A percentile compares a stretch with the other conserved stretches of the same genome.
Evolutionary conservation across 108 stramenopile genomes (phyloP).

Genomic region (Nitzschia sp.): DNA sequence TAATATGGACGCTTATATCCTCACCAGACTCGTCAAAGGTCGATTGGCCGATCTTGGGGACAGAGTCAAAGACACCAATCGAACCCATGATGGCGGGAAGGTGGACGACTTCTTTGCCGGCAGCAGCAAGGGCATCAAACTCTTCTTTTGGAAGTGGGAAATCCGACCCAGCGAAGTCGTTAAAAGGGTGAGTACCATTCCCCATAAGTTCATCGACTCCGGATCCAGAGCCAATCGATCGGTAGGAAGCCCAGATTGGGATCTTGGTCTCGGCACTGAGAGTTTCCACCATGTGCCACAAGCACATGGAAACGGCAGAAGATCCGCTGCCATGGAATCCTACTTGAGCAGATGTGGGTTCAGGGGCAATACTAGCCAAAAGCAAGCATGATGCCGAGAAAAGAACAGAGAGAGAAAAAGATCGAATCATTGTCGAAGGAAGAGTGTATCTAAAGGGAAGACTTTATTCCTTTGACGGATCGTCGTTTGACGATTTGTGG

Average conservation of each 20-base stretch:
- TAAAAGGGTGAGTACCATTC: constrained; percentile 27
- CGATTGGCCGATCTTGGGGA: no score
- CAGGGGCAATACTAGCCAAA: no score
- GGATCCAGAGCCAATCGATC: constrained; percentile 75
- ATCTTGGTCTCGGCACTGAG: constrained; percentile 50
- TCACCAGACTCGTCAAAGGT: no score
- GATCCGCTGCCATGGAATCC: constrained; percentile 84
- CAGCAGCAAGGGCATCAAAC: constrained; percentile 35
- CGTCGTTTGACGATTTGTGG: no score
- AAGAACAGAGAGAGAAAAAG: no score
- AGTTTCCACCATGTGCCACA: constrained; percentile 76
- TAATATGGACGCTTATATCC: constrained; percentile 35
- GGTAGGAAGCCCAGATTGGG: constrained; percentile 75
- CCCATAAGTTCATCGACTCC: constrained; percentile 79
- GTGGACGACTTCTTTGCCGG: constrained; percentile 55
- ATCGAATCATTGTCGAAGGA: no score
- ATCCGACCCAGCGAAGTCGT: constrained; percentile 81
- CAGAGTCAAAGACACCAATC: constrained; percentile 75
- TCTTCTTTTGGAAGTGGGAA: constrained; percentile 58
- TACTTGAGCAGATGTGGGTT: no score
- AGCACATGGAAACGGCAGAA: constrained; percentile 84
- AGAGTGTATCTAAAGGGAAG: no score
- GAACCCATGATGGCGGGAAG: constrained; percentile 77
- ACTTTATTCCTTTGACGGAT: no score
- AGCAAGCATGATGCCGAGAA: no score